Base-by-base conservation (phyloP, 371 early-diverging fungal genomes). In the Sporodiniella umbellata region DNA sequence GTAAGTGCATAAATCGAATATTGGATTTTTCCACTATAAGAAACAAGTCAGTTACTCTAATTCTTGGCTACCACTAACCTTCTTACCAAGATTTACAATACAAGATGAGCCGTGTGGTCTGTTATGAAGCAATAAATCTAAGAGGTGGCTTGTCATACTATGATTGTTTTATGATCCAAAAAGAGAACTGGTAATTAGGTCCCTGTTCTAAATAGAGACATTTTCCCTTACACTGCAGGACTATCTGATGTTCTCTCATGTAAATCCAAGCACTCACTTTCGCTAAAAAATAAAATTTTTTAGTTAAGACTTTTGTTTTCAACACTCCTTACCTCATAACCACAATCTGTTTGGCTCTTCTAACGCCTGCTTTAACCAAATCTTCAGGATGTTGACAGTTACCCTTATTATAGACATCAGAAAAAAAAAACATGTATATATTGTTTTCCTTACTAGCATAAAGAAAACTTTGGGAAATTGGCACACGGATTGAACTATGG, bases 371-470 rank as follows among this genome's bases (percentile, higher is more conserved):
- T 26, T 76, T 64, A 3, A 80, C 61, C 5, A 83, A 55, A 51
- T 83, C 83, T 48, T 80, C 78, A 12, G 79, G 80, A 10, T 75
- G 68, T 19, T 80, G 72, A 45, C 79, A 80, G 38, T 78, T 68
- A 11, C 83, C 83, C 77, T 79, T 42, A 23, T 10, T 40, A 40
- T 8, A 3, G 14, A 22, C 22, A 46, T 33, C 21, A 46, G 28
- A 42, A 64, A 45, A 21, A 55, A 58, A 21, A 35, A n/a, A 2
- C 4, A 19, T 17, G 6, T 52, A 24, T 33, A 54, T 23, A 18
- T 4, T 52, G 28, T 37, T n/a, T n/a, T n/a, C 55, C 67, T 60
- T 73, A 80, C 80, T 43, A 65, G 43, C 51, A 83, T 73, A 56
- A 78, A 83, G 46, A 66, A 73, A 3, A 83, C 73, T 24, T 67